Conservation (phyloP, 352 stramenopile species). For the Phytopythium oedochilum region DNA sequence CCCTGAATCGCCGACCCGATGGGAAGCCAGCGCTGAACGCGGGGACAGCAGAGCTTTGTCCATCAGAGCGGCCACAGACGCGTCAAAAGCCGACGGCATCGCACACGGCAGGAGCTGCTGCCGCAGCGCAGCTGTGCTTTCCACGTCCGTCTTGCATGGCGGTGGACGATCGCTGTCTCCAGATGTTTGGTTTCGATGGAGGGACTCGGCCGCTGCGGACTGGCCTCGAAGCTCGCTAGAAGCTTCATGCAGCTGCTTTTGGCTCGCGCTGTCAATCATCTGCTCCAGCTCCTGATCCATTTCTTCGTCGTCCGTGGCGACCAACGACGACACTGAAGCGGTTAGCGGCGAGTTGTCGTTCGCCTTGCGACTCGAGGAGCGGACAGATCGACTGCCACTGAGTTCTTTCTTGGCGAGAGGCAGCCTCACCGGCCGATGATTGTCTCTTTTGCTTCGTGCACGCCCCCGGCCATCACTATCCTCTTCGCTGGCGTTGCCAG, state of each 20-base stretch:
- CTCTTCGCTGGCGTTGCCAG: background rate
- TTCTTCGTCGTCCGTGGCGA: constrained; percentile 38
- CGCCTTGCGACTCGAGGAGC: background rate
- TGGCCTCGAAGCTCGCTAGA: constrained; percentile 8
- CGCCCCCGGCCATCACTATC: constrained; percentile 6
- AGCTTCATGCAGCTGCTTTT: constrained; percentile 23
- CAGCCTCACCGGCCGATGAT: background rate
- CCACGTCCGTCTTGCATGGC: background rate
- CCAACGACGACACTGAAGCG: constrained; percentile 30
- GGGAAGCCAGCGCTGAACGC: constrained; percentile 16
- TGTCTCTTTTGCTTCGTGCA: background rate
- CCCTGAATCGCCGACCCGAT: background rate
- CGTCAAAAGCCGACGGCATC: constrained; percentile 24
- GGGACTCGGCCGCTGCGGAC: background rate
- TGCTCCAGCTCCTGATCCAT: constrained; percentile 70
- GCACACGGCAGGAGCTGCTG: constrained; percentile 22
- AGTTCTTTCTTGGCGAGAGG: background rate
- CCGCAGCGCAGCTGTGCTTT: constrained; percentile 17
- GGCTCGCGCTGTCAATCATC: constrained; percentile 52
- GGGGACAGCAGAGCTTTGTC: constrained; percentile 45
- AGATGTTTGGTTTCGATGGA: background rate
- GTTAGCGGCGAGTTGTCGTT: constrained; percentile 7
- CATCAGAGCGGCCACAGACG: constrained; percentile 43
- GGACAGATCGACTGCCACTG: background rate
- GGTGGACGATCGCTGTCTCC: background rate